Percentiles rank a stretch among this genome's conserved stretches.
Conservation (phyloP, 306 rosid genomes). For the Morella rubra region DNA sequence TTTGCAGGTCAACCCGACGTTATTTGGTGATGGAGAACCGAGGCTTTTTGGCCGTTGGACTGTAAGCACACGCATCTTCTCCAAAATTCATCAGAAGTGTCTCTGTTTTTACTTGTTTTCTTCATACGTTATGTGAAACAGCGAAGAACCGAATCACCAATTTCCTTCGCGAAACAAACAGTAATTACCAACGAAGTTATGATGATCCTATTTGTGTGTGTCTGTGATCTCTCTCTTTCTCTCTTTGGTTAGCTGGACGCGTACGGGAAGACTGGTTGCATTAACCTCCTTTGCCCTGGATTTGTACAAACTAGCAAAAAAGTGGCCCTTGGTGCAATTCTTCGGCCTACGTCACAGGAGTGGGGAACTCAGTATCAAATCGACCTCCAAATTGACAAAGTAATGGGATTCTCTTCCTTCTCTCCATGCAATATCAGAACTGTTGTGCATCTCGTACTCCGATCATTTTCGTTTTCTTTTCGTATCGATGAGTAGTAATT, state of each 20-base stretch:
- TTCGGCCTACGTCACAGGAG: constrained; percentile 33
- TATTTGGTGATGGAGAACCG: constrained; percentile 47
- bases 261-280: constrained; percentile 61
- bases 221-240: not conserved
- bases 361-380: constrained; percentile 32
- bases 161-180: not conserved
- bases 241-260: constrained; percentile 42
- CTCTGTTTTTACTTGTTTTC: too few species aligned
- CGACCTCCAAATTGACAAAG: constrained; percentile 42
- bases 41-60: constrained; percentile 60
- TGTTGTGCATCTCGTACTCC: not conserved
- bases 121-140: too few species aligned
- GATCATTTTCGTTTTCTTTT: not conserved
- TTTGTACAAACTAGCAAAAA: constrained; percentile 49
- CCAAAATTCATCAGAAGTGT: too few species aligned
- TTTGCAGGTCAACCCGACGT: constrained; percentile 55
- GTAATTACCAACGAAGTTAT: not conserved
- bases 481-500: not conserved
- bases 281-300: constrained; percentile 64
- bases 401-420: constrained; percentile 8
- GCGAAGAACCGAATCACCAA: too few species aligned
- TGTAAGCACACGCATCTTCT: constrained; percentile 33
- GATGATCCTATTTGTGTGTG: not conserved
- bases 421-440: not conserved
- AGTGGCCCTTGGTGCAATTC: constrained; percentile 40